Conservation (phyloP, 2,329 filamentous ascomycete genomes). For the Bisporella sp. region DNA sequence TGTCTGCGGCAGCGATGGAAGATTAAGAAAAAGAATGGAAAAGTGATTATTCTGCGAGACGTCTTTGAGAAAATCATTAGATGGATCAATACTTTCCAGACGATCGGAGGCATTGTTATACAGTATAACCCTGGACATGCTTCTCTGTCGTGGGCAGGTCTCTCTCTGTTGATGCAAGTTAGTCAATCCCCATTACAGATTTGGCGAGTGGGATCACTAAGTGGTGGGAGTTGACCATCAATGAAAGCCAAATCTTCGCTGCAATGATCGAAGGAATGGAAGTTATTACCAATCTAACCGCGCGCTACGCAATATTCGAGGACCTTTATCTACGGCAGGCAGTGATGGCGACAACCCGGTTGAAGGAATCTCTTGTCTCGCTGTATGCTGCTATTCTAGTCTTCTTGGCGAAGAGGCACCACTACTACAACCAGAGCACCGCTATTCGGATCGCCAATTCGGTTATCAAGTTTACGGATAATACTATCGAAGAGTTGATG, state of each 20-base stretch:
- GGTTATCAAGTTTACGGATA: slow-evolving; percentile 4
- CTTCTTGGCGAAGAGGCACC: slow-evolving; percentile 1
- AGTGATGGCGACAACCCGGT: neutral
- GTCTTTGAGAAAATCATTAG: too few species aligned
- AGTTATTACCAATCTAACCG: slow-evolving; percentile 4
- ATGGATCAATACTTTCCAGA: too few species aligned
- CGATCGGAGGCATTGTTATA: too few species aligned
- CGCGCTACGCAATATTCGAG: slow-evolving; percentile 8
- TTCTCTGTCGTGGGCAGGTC: slow-evolving; percentile 22
- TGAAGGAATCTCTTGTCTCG: slow-evolving; percentile 1
- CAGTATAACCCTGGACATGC: slow-evolving; percentile 18
- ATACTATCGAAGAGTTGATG: neutral
- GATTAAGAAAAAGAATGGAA: too few species aligned
- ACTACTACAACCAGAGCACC: slow-evolving; percentile 4
- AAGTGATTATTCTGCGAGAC: too few species aligned
- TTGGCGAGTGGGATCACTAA: neutral
- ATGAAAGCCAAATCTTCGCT: slow-evolving; percentile 3
- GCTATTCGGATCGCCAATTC: slow-evolving; percentile 4
- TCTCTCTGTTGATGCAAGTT: slow-evolving; percentile 19
- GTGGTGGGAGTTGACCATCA: slow-evolving; percentile 1
- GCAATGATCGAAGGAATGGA: slow-evolving; percentile 9
- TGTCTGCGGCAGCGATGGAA: too few species aligned
- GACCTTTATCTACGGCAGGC: slow-evolving; percentile 3
- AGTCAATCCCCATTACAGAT: neutral
- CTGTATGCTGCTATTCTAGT: slow-evolving; percentile 7